These are phyloP conservation scores for Verticillium dahliae DNA, from an alignment of 2,329 filamentous ascomycete species.

Conservation along the genomic window DNA sequence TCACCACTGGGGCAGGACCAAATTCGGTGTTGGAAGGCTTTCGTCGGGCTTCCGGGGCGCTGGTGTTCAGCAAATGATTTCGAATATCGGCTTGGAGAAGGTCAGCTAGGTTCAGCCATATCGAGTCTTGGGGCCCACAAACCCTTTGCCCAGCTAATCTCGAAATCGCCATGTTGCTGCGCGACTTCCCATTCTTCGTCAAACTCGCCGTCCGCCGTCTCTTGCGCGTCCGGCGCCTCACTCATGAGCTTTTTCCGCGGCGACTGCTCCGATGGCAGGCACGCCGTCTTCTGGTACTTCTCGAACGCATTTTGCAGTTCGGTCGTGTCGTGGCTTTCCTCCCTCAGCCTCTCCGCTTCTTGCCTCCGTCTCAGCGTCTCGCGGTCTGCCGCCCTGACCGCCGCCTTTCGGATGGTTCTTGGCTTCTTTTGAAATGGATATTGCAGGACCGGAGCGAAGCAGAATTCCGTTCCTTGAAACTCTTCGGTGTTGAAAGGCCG, in stretches of 20 bases:
- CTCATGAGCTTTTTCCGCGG: not conserved
- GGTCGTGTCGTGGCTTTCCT: not conserved
- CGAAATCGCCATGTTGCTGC: not conserved
- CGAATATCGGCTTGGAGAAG: not conserved
- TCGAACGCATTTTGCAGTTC: not conserved
- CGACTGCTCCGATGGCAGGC: not conserved
- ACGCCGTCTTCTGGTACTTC: not conserved
- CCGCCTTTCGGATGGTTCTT: not conserved
- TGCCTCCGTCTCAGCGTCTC: not conserved
- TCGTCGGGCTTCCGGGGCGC: not conserved
- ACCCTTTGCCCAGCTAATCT: not conserved
- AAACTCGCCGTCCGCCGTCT: not conserved
- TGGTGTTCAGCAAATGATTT: not conserved
- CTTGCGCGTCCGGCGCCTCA: not conserved
- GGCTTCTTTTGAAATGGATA: not conserved
- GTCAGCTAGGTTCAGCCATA: not conserved
- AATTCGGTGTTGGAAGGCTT: not conserved
- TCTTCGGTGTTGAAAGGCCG: not conserved
- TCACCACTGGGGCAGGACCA: not conserved
- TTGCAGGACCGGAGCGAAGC: not conserved
- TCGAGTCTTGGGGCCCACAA: not conserved
- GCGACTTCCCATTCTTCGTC: not conserved
- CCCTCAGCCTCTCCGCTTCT: not conserved
- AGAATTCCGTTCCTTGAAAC: not conserved
- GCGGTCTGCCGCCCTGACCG: not conserved